Percentiles rank a stretch among this genome's conserved stretches.
phyloP scores from a whole-genome alignment of 2,329 filamentous ascomycete genomes.

The Aspergillus cejpii region DNA sequence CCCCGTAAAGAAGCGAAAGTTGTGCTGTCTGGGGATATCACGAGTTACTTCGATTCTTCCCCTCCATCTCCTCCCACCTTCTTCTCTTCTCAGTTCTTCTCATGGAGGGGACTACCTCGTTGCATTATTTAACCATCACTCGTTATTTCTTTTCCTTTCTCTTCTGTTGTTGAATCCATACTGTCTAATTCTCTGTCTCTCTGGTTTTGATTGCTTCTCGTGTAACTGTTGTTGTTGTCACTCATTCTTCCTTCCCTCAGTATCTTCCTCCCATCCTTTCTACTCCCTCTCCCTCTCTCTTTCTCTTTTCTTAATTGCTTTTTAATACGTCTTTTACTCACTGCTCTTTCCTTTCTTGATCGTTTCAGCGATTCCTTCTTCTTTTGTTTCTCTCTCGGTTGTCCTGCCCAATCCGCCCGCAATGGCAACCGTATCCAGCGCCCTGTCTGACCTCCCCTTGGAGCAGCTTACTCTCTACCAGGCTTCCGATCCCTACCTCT shows the following conservation, averaged over 20 bases:
- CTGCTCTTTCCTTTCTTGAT: not conserved
- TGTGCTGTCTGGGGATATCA: constrained; percentile 1
- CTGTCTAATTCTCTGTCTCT: not conserved
- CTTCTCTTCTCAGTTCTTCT: constrained; percentile 6
- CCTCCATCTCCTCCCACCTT: constrained; percentile 3
- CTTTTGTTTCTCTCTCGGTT: constrained; percentile 7
- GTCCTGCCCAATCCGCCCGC: constrained; percentile 34
- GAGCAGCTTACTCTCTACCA: constrained; percentile 84
- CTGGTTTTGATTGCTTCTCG: not conserved
- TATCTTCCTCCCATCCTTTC: constrained; percentile 1
- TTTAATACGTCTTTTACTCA: not conserved
- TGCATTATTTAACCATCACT: constrained; percentile 15
- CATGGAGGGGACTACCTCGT: constrained; percentile 21
- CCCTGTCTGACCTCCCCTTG: constrained; percentile 67
- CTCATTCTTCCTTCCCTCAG: constrained; percentile 4
- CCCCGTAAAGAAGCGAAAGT: too few relatives aligned
- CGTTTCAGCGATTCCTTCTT: constrained; percentile 1
- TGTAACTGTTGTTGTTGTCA: constrained; percentile 1
- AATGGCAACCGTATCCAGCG: constrained; percentile 78
- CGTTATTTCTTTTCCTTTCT: constrained; percentile 10
- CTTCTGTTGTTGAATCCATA: constrained; percentile 13
- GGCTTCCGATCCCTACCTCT: constrained; percentile 74
- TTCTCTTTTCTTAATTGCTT: not conserved
- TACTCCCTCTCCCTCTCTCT: constrained; percentile 2
- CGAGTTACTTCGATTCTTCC: constrained; percentile 3